Percentiles rank a stretch among this genome's conserved stretches.
Conservation (phyloP, 257 asterid species). For the Rhazya stricta region DNA sequence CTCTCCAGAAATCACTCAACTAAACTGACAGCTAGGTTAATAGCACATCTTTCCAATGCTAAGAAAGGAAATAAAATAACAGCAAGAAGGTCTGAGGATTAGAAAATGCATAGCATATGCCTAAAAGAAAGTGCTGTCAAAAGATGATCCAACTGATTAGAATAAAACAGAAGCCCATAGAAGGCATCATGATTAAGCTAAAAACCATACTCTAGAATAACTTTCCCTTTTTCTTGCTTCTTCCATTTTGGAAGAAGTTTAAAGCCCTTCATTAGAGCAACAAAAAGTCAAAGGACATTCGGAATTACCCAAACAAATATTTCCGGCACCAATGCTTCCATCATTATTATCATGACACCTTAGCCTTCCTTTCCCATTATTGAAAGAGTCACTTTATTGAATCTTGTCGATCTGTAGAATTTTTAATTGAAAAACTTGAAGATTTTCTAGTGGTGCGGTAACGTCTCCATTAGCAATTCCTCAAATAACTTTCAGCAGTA, state of each 20-base stretch:
- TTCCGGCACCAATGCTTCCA: background rate
- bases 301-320: background rate
- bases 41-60: background rate
- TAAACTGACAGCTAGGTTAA: background rate
- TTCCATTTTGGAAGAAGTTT: background rate
- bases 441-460: background rate
- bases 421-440: background rate
- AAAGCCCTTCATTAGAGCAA: background rate
- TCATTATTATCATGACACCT: background rate
- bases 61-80: conserved; percentile 1
- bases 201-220: background rate
- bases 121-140: background rate
- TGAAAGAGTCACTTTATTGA: background rate
- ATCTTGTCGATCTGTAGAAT: background rate
- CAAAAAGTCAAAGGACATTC: background rate
- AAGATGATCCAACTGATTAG: background rate
- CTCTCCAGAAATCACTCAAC: background rate
- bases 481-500: background rate
- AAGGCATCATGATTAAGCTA: background rate
- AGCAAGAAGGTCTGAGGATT: background rate
- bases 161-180: background rate
- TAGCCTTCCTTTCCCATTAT: background rate
- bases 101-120: background rate
- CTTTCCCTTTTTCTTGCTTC: background rate
- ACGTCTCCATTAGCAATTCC: background rate